Conservation (phyloP, 1,139 yeast species). For the Pichia inconspicua region DNA sequence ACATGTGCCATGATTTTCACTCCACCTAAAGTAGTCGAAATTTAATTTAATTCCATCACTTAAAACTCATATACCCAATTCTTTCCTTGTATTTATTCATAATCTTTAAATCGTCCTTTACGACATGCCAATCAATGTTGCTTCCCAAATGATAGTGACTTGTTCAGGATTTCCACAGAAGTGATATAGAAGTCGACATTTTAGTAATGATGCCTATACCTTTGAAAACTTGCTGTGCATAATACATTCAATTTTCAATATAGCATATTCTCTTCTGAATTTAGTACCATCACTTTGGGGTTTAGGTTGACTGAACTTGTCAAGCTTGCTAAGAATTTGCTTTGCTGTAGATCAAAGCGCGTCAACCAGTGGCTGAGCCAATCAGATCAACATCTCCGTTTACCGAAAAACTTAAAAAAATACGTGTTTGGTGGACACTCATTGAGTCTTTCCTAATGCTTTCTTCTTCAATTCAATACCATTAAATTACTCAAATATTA, state of each 20-base stretch:
- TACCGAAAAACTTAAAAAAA: background rate
- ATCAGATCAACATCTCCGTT: background rate
- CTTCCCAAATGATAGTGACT: too few species aligned
- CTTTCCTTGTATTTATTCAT: background rate
- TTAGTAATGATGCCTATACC: too few species aligned
- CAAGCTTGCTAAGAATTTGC: too few species aligned
- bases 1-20: conserved; percentile 30
- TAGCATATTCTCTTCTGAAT: too few species aligned
- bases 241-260: too few species aligned
- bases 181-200: too few species aligned
- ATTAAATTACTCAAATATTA: background rate
- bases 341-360: too few species aligned
- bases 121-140: too few species aligned
- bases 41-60: conserved; percentile 2
- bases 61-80: background rate
- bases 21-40: conserved; percentile 25
- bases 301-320: too few species aligned
- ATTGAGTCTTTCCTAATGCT: background rate
- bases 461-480: background rate
- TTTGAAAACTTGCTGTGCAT: too few species aligned
- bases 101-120: background rate
- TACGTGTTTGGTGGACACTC: background rate
- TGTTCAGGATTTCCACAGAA: too few species aligned
- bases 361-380: background rate
- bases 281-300: too few species aligned